Evolutionary conservation across 495 filamentous ascomycete genomes (phyloP).

Genomic region (Gamarada debralockiae): DNA sequence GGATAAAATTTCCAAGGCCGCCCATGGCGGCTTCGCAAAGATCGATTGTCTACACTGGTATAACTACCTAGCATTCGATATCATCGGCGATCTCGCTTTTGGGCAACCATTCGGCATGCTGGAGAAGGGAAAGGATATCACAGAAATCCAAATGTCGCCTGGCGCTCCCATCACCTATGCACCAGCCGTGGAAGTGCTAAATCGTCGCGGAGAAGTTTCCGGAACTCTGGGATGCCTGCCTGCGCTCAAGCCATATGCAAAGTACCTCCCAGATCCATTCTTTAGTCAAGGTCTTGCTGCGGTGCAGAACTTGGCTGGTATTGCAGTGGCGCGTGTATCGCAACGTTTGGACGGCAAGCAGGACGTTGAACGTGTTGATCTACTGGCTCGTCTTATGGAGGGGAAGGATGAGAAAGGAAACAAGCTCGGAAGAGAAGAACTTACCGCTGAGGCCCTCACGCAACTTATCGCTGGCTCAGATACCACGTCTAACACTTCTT

Average conservation of each 20-base stretch:
- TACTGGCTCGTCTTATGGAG: conserved; percentile 82
- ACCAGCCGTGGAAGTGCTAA: conserved; percentile 68
- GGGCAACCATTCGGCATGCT: conserved; percentile 59
- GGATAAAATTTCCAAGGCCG: conserved; percentile 47
- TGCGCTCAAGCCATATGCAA: conserved; percentile 57
- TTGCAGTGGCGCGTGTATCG: conserved; percentile 78
- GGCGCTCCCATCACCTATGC: conserved; percentile 50
- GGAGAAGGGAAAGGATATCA: conserved; percentile 53
- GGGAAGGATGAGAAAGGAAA: conserved; percentile 77
- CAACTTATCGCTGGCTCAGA: conserved; percentile 90
- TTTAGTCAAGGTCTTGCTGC: conserved; percentile 58
- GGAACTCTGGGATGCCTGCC: conserved; percentile 60
- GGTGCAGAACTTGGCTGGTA: conserved; percentile 65
- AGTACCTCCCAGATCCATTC: conserved; percentile 65
- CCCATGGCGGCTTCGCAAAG: conserved; percentile 51
- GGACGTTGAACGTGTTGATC: conserved; percentile 60
- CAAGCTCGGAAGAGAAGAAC: conserved; percentile 68
- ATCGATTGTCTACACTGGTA: conserved; percentile 88
- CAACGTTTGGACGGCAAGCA: conserved; percentile 66
- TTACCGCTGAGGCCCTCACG: conserved; percentile 85
- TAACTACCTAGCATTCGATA: conserved; percentile 92
- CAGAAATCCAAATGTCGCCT: conserved; percentile 49
- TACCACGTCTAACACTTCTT: conserved; percentile 86
- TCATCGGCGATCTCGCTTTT: conserved; percentile 74
- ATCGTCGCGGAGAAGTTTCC: conserved; percentile 65